Percentiles rank a stretch among this genome's conserved stretches.
phyloP scores from a whole-genome alignment of 192 early-diverging fungal genomes.

The Dimargaris xerosporica region DNA sequence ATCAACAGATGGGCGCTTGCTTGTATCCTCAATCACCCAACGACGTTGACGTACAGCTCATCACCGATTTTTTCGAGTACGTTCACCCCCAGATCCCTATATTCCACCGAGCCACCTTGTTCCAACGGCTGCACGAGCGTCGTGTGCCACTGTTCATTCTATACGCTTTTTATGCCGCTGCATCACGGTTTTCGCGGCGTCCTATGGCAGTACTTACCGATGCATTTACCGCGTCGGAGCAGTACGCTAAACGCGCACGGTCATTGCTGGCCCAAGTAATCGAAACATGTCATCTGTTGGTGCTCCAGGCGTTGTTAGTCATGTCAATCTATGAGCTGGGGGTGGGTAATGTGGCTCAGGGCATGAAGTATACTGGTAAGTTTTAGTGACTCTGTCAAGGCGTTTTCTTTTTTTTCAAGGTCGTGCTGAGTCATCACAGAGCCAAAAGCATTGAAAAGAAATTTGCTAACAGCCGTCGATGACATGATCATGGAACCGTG shows the following conservation, averaged over 20 bases:
- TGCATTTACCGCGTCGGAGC: not conserved
- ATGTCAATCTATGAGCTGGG: slow-evolving; percentile 3
- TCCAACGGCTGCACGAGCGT: not conserved
- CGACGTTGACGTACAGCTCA: not conserved
- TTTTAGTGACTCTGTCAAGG: too few species aligned
- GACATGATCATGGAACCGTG: too few species aligned
- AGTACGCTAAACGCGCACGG: not conserved
- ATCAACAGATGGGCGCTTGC: too few species aligned
- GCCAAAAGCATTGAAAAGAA: too few species aligned
- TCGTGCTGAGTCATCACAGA: too few species aligned
- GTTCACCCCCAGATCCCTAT: not conserved
- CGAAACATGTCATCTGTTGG: not conserved
- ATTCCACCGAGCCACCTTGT: not conserved
- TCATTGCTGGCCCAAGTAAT: not conserved
- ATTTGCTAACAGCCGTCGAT: too few species aligned
- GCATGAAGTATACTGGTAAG: not conserved
- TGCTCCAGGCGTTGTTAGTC: not conserved
- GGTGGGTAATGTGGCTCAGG: not conserved
- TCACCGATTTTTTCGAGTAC: slow-evolving; percentile 9
- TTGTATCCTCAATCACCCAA: not conserved
- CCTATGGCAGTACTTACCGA: not conserved
- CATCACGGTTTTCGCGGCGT: not conserved
- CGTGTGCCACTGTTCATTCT: not conserved
- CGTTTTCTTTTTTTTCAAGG: too few species aligned
- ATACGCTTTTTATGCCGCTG: not conserved